phyloP scores from a whole-genome alignment of 352 stramenopile species.

The Globisporangium lucens region DNA sequence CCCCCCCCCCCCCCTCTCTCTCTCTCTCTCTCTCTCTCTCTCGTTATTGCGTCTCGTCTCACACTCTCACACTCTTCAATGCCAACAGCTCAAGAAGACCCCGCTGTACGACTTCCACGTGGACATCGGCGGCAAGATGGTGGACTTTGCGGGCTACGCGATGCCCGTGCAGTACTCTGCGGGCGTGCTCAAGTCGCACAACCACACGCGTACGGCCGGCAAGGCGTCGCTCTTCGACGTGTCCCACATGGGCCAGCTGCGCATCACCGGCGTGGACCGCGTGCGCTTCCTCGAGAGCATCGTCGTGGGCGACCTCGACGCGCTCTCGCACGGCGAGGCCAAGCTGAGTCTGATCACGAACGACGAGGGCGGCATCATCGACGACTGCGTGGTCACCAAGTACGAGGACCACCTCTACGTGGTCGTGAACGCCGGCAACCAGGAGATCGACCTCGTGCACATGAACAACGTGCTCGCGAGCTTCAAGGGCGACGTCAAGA shows the following conservation, averaged over 20 bases:
- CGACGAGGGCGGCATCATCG: slow-evolving; percentile 95
- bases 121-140: slow-evolving; percentile 84
- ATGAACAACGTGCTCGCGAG: slow-evolving; percentile 83
- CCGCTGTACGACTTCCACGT: slow-evolving; percentile 78
- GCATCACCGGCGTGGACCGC: slow-evolving; percentile 92
- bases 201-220: slow-evolving; percentile 64
- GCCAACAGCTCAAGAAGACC: slow-evolving; percentile 69
- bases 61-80: background rate
- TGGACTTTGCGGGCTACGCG: slow-evolving; percentile 96
- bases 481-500: slow-evolving; percentile 91
- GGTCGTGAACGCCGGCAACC: slow-evolving; percentile 98
- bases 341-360: slow-evolving; percentile 97
- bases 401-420: slow-evolving; percentile 93
- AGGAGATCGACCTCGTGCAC: slow-evolving; percentile 94
- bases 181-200: slow-evolving; percentile 95
- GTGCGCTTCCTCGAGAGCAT: slow-evolving; percentile 94
- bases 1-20: background rate
- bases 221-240: slow-evolving; percentile 97
- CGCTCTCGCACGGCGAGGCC: slow-evolving; percentile 81
- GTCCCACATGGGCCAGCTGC: slow-evolving; percentile 97
- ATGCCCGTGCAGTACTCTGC: slow-evolving; percentile 97
- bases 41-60: background rate
- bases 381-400: slow-evolving; percentile 98
- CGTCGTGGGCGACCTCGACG: slow-evolving; percentile 93
- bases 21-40: background rate